Base-by-base conservation (phyloP, 495 filamentous ascomycete genomes). In the Xylaria curta region DNA sequence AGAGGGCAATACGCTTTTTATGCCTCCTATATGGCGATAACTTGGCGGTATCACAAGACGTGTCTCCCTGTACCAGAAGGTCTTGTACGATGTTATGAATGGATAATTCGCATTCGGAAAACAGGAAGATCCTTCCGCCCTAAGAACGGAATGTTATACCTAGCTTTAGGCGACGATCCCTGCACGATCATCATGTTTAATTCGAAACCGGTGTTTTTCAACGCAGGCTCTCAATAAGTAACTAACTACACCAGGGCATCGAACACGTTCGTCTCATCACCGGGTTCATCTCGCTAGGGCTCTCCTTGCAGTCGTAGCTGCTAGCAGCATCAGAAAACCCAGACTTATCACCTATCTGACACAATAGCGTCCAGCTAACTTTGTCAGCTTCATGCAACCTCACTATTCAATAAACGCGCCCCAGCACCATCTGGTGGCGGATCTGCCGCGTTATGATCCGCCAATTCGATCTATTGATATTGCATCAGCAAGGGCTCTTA, bases 81-180 rank as follows among this genome's bases (percentile, higher is more conserved):
- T 24, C 60, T 56, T 49, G 40, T 68, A 44, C 7, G 70, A 40
- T 46, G 10, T 72, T 72, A 47, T 46, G 15, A 65, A 70, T 44
- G 53, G 31, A n/a, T 70, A 68, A 66, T 73, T 75, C 70, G 74
- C 71, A 65, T 73, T 70, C 76, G 76, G 76, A 59, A 68, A 66
- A 74, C 68, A 74, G 75, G 76, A 74, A 71, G 73, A 78, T 78
- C 75, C 74, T 78, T 77, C 76, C 76, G 73, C 75, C 75, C 75
- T 78, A 40, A 78, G 76, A 70, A 71, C 75, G 76, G 76, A 78
- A 70, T 68, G 38, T 68, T 72, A 66, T 56, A 40, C 73, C 72
- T 70, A 77, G 73, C 75, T 73, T 78, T 78, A 78, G 73, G 76
- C 73, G 72, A 74, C 62, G 36, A 74, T 21, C 73, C 65, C 66